Base-by-base conservation (phyloP, 106 monocot genomes). In the Vanilla planifolia region DNA sequence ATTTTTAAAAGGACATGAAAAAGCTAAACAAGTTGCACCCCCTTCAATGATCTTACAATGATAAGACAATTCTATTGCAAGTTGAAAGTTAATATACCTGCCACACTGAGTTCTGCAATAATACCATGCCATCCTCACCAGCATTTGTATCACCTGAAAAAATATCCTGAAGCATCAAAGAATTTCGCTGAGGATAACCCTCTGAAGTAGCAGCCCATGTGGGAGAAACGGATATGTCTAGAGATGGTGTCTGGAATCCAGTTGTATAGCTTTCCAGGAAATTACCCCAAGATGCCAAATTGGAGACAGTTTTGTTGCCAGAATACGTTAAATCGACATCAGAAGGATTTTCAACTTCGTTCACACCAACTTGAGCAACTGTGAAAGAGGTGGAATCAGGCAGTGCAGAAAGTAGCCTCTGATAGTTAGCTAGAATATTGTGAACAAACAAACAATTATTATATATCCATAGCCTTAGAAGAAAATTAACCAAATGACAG, bases 141-240 rank as follows among this genome's bases (percentile, higher is more conserved):
- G 57, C 11, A n/a, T 3, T 10, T 10, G 35, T 6, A 21, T 35
- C 57, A 35, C 57, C 57, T 21, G 35, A 10, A 7, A 57, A 28
- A 30, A 53, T n/a, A 57, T 57, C 57, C 57, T 57, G 33, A 57
- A 35, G 21, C 29, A 30, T 35, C 33, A 57, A 36, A 33, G 35
- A 57, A 35, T 34, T 57, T 57, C 21, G 57, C 35, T 35, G 20
- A 20, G 3, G 17, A 35, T 36, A 34, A 16, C 30, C 16, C 10
- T 57, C 57, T 0, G 11, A 57, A 57, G 57, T 35, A 35, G 34
- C 19, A 36, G 17, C 57, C 57, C 57, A 57, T 9, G 20, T 19
- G 35, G 57, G 19, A 35, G 57, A 6, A 34, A 57, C 35, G 19
- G 57, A 57, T 3, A 21, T 28, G 35, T 57, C 57, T 34, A 35